Evolutionary conservation across 495 filamentous ascomycete genomes (phyloP).

Genomic region (Aspergillus bridgeri): DNA sequence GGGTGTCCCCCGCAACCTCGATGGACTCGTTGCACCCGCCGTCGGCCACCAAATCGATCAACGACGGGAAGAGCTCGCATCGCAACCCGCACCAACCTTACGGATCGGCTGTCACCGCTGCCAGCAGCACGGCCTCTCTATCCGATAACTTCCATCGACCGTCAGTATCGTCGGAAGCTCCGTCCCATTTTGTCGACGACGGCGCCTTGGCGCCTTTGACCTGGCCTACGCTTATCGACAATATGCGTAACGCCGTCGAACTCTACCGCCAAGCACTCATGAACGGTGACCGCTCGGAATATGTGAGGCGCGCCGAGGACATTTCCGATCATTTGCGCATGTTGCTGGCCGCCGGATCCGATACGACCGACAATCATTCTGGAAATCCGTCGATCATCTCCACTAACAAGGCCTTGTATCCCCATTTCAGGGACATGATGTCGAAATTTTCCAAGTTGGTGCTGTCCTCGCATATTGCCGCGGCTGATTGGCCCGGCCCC

Average conservation of each 20-base stretch:
- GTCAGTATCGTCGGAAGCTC: constrained; percentile 59
- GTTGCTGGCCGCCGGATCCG: constrained; percentile 90
- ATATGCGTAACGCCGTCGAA: constrained; percentile 86
- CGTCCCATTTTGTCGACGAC: constrained; percentile 83
- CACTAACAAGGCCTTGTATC: constrained; percentile 92
- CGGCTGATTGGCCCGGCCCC: constrained; percentile 80
- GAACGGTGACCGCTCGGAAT: constrained; percentile 77
- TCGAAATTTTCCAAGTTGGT: constrained; percentile 98
- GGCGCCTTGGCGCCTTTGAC: constrained; percentile 68
- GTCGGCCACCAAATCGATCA: constrained; percentile 44
- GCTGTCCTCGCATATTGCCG: constrained; percentile 95
- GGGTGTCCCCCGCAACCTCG: constrained; percentile 83
- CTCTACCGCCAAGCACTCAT: constrained; percentile 81
- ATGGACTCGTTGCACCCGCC: constrained; percentile 79
- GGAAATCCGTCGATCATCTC: constrained; percentile 99
- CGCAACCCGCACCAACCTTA: constrained; percentile 23
- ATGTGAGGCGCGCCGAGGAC: constrained; percentile 88
- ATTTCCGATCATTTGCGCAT: constrained; percentile 95
- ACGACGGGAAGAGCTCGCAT: constrained; percentile 22
- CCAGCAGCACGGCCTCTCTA: constrained; percentile 34
- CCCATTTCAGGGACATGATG: constrained; percentile 99
- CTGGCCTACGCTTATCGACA: constrained; percentile 84
- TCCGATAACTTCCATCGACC: constrained; percentile 40
- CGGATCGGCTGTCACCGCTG: constrained; percentile 19
- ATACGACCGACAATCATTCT: constrained; percentile 97